Base-by-base conservation (phyloP, 352 stramenopile genomes). In the Phytophthora cajani region DNA sequence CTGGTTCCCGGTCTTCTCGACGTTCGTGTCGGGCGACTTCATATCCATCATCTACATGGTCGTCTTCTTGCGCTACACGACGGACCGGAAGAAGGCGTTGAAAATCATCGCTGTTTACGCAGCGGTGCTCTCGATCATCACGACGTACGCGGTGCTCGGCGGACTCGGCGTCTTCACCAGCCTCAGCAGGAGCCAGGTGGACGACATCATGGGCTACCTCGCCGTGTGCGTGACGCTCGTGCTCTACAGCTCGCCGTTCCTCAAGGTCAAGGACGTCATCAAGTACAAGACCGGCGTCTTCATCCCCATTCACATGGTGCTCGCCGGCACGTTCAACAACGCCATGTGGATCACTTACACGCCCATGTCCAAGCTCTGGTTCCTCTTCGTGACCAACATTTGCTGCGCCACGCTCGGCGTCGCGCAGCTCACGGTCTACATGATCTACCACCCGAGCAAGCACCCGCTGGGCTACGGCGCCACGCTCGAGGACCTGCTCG, bases 221-320 rank as follows among this genome's bases (percentile, higher is more conserved):
- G 73, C 70, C 7, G 72, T 75, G 51, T 81, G 67, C 51, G 75
- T 84, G n/a, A 80, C 67, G 5, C 19, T 88, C 50, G 53, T 88
- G 57, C 81, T 91, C 14, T 89, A 88, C 72, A 74, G 71, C 47
- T 88, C 80, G n/a, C 83, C 83, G 3, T 80, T 91, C 50, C 77
- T 85, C 44, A 83, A 84, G 46, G 71, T 88, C 58, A 58, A 61
- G 23, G 69, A 78, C 36, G 82, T 90, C 23, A 25, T 89, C 63
- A 72, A 71, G 66, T 77, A 78, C 75, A 79, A 78, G 44, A 85
- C 77, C 10, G 79, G 79, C 0, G 72, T 82, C 36, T 82, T 84
- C 69, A 75, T 90, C 40, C 74, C 79, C 16, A 82, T 89, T 47
- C 71, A 87, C 69, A 84, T 90, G 74, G 73, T 90, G 17, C 57